Conservation (phyloP, 2,329 filamentous ascomycete species). For the Trichophyton rubrum region DNA sequence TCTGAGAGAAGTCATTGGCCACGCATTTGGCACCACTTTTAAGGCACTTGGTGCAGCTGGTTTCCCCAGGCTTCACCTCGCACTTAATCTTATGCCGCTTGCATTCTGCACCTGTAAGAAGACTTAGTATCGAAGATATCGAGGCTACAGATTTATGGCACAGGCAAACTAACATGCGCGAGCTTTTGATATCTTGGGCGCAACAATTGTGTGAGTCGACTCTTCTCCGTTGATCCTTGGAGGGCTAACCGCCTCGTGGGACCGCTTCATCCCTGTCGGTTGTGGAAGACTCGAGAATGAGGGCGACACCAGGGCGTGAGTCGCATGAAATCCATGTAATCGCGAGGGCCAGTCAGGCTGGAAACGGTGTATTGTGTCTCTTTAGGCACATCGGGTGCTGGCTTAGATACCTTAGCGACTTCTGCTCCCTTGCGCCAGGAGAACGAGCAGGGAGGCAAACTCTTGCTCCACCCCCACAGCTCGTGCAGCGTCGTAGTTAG, state of each 20-base stretch:
- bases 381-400: background rate
- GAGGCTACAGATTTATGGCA: conserved; percentile 10
- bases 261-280: conserved; percentile 4
- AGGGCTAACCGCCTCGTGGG: conserved; percentile 1
- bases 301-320: background rate
- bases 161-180: conserved; percentile 26
- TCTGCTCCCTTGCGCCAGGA: background rate
- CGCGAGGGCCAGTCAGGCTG: background rate
- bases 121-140: conserved; percentile 5
- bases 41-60: conserved; percentile 38
- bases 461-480: conserved; percentile 1
- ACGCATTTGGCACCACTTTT: conserved; percentile 41
- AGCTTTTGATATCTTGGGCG: conserved; percentile 30
- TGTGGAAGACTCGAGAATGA: background rate
- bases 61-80: conserved; percentile 36
- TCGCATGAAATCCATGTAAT: conserved; percentile 2
- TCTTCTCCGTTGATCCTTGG: background rate
- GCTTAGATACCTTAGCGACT: background rate
- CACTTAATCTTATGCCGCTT: conserved; percentile 46
- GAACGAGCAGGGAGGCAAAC: background rate
- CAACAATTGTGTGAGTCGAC: background rate
- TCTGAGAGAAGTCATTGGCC: conserved; percentile 45
- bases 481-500: background rate
- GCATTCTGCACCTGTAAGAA: conserved; percentile 34
- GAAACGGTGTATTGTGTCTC: background rate